Base-by-base conservation (phyloP, 306 rosid species). In the Amphicarpaea edgeworthii region DNA sequence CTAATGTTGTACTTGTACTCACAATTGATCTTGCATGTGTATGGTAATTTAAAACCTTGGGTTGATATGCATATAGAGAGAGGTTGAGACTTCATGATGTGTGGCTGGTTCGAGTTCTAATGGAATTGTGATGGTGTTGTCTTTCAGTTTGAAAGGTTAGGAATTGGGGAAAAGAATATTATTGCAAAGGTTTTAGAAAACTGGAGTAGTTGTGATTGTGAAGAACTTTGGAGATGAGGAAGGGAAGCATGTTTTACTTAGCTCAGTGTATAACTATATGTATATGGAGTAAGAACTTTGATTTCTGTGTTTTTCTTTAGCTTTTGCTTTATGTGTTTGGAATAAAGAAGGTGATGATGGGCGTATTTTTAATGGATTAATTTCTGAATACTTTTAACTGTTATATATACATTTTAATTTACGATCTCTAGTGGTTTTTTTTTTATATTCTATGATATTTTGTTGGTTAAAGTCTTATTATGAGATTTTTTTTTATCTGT, bases 201-300 rank as follows among this genome's bases (percentile, higher is more conserved):
- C 47, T 78, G 37, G 20, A 64, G 68, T 70, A 30, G 84, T 32
- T 38, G 55, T 60, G 73, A 74, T 32, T 38, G 55, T 60, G 73
- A 74, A 32, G 67, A 20, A 24, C 10, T n/a, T 19, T 41, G 66
- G 10, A 15, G 45, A 23, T n/a, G 72, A 34, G 47, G 12, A 70
- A 62, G 43, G 14, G 76, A 81, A 60, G 73, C 34, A 66, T 57
- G 72, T 50, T 58, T 73, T 76, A 15, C 43, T 61, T 57, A 24
- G 66, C 63, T 71, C 67, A 14, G 60, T 84, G 87, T 86, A 78
- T n/a, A n/a, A n/a, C n/a, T n/a, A n/a, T 75, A 79, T 86, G 84
- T 86, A 82, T 68, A 77, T 88, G 85, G 77, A 53, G 68, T 64
- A 63, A 80, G 80, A 69, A 70, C 78, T 78, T 71, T 64, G 26